Base-by-base conservation (phyloP, 371 early-diverging fungal genomes). In the Apophysomyces ossiformis region DNA sequence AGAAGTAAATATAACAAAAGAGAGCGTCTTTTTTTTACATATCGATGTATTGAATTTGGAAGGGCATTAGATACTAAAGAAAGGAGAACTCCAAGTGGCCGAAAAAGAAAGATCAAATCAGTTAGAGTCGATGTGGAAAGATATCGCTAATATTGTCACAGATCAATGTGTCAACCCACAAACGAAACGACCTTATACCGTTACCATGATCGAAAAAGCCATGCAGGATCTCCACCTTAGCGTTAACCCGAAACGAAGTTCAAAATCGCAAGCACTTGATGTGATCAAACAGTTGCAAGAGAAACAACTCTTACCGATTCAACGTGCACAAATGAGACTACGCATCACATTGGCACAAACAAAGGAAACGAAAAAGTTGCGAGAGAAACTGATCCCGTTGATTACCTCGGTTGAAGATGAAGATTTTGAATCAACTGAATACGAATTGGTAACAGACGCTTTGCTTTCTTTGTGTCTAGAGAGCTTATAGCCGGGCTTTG, bases 141-240 rank as follows among this genome's bases (percentile, higher is more conserved):
- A 98, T 75, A 96, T 99, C 70, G 97, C 95, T 13, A 93, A 92
- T 1, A 94, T 91, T 37, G 93, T 98, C 1, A 91, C 96, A 3
- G 96, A 95, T 44, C 95, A 93, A 68, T 96, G 96, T 69, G 89
- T 99, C 68, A 96, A 99, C 70, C 98, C 99, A 16, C 88, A 89
- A 54, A 97, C 97, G 6, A 94, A 95, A 73, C 86, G 96, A 57
- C 96, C 98, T 1, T 97, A 99, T 66, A 92, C 99, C 0, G 92
- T 95, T 39, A 92, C 96, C 13, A 95, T 98, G 92, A 96, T 99
- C 64, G 99, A 99, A 74, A 96, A 97, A 79, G 93, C 96, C 13
- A 93, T 99, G 92, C 84, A 85, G 4, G 96, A 97, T 64, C 76
- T 98, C 15, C 98, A 98, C 72, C 88, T 92, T 67, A 92, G 92